These are phyloP conservation scores for Mortierella sp. DNA, from an alignment of 371 early-diverging fungal genomes.

Conservation along the genomic window DNA sequence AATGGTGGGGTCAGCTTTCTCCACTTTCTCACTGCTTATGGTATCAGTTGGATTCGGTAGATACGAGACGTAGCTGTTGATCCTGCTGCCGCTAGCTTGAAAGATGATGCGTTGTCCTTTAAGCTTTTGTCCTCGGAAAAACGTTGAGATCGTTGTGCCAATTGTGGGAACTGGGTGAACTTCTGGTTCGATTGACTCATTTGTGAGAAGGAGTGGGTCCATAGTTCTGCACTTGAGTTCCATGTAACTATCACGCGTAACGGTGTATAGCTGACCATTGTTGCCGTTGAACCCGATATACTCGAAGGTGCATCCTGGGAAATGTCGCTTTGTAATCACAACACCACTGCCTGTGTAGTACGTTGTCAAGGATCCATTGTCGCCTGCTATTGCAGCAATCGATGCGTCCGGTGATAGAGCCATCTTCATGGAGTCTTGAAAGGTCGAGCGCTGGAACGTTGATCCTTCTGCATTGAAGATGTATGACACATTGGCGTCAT, in stretches of 20 bases:
- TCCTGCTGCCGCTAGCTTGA: conserved; percentile 17
- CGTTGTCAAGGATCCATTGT: conserved; percentile 38
- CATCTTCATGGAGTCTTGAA: conserved; percentile 45
- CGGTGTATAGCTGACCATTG: conserved; percentile 20
- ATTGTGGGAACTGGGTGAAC: conserved; percentile 35
- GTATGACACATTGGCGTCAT: conserved; percentile 40
- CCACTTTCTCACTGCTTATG: background rate
- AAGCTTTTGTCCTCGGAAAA: conserved; percentile 15
- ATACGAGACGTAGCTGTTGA: conserved; percentile 28
- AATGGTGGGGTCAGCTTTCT: background rate
- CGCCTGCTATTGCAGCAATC: conserved; percentile 42
- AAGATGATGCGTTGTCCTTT: conserved; percentile 18
- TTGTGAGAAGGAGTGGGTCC: conserved; percentile 39
- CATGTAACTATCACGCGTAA: conserved; percentile 23
- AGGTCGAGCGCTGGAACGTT: conserved; percentile 20
- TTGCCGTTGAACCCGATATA: conserved; percentile 10
- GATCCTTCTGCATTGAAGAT: conserved; percentile 33
- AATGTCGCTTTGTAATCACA: conserved; percentile 35
- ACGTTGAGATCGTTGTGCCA: conserved; percentile 16
- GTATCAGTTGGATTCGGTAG: conserved; percentile 5
- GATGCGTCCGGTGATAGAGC: conserved; percentile 43
- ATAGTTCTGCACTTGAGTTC: conserved; percentile 21
- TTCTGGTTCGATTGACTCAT: conserved; percentile 11
- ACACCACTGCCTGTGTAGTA: conserved; percentile 38
- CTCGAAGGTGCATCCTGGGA: conserved; percentile 42